Base-by-base conservation (phyloP, 1,139 yeast species). In the Geotrichum bryndzae region DNA sequence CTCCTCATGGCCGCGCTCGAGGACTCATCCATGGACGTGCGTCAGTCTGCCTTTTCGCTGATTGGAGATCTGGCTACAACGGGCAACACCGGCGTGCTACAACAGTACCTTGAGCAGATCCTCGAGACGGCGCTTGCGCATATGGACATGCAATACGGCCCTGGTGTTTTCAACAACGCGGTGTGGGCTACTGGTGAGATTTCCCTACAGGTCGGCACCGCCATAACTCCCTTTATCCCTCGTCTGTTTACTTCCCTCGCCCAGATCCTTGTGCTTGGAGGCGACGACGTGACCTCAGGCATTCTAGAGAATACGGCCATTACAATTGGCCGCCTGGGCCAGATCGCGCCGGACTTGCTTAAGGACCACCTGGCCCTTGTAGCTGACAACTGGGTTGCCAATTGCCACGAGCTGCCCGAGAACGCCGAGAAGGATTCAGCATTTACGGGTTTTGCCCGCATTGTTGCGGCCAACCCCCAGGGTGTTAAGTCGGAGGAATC, bases 181-280 rank as follows among this genome's bases (percentile, higher is more conserved):
- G 85, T 90, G 58, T 94, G 99, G 99, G 83, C 96, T 1, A 77
- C 89, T 23, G 99, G 99, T 46, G 96, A 94, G 73, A 84, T 95
- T 51, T 79, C 89, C 1, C 79, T 91, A 69, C 82, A 90, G 66
- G 72, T 86, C 35, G 73, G 72, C 7, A 51, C 38, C 50, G 64
- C 62, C 2, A 71, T 90, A 64, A 79, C 80, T 58, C 86, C 86
- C n/a, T 88, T 83, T 71, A 77, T 79, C 55, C 86, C 85, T 65
- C 70, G 69, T 51, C 75, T 90, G 64, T 79, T 88, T 59, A 81
- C 81, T 53, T 76, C 87, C 29, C 75, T 92, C 61, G 82, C 90
- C 25, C 88, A 89, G 15, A 79, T 90, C 27, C 76, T 92, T 59
- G 79, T 82, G 64, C 77, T 85, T 61, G 66, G 69, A 45, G 72